These are phyloP conservation scores for Chloranthus sessilifolius DNA, from an alignment of 164 flowering plant genomes.

Conservation along the genomic window DNA sequence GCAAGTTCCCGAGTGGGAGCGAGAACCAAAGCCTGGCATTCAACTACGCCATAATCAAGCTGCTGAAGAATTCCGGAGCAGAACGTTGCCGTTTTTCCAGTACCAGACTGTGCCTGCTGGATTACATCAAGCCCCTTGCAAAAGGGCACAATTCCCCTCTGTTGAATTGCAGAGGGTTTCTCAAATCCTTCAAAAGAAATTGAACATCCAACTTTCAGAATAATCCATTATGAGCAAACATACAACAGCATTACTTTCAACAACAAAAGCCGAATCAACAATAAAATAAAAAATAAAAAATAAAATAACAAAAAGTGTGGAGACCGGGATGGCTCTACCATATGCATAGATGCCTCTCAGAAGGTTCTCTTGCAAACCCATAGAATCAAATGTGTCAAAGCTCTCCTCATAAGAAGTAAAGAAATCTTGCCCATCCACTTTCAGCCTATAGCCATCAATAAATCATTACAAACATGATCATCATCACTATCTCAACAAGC, in stretches of 20 bases:
- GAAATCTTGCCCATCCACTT: slow-evolving; percentile 47
- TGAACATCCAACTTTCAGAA: neutral
- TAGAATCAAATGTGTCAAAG: slow-evolving; percentile 50
- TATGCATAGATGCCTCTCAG: slow-evolving; percentile 77
- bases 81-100: slow-evolving; percentile 71
- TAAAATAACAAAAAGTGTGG: no score
- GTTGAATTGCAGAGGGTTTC: slow-evolving; percentile 77
- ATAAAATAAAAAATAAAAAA: neutral
- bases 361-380: slow-evolving; percentile 63
- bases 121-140: slow-evolving; percentile 70
- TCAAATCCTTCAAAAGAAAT: slow-evolving; percentile 47
- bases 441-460: slow-evolving; percentile 25
- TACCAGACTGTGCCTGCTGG: slow-evolving; percentile 73
- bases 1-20: slow-evolving; percentile 76
- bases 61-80: slow-evolving; percentile 63
- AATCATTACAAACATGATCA: slow-evolving; percentile 5
- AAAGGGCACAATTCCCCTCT: slow-evolving; percentile 72
- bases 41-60: slow-evolving; percentile 42
- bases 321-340: slow-evolving; percentile 30
- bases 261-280: neutral
- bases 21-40: slow-evolving; percentile 62
- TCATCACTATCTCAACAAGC: neutral
- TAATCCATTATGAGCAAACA: no score
- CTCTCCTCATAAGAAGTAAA: slow-evolving; percentile 59
- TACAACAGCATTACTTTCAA: no score